Percentiles rank a stretch among this genome's conserved stretches.
Conservation (phyloP, 2,329 filamentous ascomycete genomes). For the Cercospora nicotianae region DNA sequence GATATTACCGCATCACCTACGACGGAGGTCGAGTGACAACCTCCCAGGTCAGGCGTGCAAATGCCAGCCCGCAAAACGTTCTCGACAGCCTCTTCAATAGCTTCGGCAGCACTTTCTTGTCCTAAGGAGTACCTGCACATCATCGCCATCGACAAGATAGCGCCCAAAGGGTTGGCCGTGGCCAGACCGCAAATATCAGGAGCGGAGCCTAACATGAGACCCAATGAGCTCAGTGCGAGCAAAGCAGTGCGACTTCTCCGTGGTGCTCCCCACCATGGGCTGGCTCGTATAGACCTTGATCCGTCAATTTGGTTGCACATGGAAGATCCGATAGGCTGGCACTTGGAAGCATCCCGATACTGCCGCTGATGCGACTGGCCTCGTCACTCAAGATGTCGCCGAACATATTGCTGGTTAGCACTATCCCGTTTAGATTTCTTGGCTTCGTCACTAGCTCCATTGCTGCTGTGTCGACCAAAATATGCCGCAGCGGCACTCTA, state of each 20-base stretch:
- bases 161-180: conserved; percentile 80
- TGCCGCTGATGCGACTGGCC: conserved; percentile 88
- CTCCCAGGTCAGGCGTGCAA: too few relatives aligned
- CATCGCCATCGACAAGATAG: conserved; percentile 89
- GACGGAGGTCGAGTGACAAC: too few relatives aligned
- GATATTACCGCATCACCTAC: too few relatives aligned
- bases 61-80: neutral
- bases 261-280: conserved; percentile 65
- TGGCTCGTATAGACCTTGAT: conserved; percentile 82
- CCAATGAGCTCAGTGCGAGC: too few relatives aligned
- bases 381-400: conserved; percentile 95
- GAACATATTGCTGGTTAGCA: conserved; percentile 90
- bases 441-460: conserved; percentile 98
- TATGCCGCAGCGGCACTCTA: conserved; percentile 75
- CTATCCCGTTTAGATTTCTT: conserved; percentile 77
- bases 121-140: conserved; percentile 87
- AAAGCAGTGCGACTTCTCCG: too few relatives aligned
- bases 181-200: conserved; percentile 89
- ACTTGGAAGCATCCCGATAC: conserved; percentile 80
- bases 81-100: neutral
- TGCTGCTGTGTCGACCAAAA: conserved; percentile 89
- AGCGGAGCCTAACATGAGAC: conserved; percentile 58
- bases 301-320: conserved; percentile 39
- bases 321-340: conserved; percentile 65
- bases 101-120: neutral